Conservation (phyloP, 495 filamentous ascomycete species). For the Penicillium maclennaniae region DNA sequence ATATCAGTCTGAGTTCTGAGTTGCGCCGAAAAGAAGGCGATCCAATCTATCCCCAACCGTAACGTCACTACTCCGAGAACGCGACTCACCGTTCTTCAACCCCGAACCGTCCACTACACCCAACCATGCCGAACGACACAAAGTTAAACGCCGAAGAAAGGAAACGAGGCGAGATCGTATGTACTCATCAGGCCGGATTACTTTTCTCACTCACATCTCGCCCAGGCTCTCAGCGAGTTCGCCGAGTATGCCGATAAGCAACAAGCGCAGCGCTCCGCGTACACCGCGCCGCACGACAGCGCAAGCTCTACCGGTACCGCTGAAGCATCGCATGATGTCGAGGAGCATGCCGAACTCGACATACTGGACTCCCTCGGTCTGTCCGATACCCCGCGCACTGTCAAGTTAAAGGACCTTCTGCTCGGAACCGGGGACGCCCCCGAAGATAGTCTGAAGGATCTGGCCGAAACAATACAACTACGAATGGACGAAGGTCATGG, state of each 20-base stretch:
- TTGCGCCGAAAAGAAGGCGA: conserved; percentile 24
- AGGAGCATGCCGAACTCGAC: conserved; percentile 87
- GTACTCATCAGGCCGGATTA: conserved; percentile 10
- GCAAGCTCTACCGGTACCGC: conserved; percentile 37
- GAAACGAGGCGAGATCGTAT: conserved; percentile 79
- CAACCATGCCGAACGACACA: conserved; percentile 31
- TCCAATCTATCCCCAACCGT: conserved; percentile 17
- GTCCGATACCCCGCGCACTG: conserved; percentile 64
- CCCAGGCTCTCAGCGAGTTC: conserved; percentile 88
- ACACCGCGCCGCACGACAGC: conserved; percentile 39
- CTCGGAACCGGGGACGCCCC: conserved; percentile 58
- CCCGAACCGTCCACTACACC: background rate
- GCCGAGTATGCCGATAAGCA: conserved; percentile 97
- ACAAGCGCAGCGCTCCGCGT: conserved; percentile 62
- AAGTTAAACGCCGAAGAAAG: conserved; percentile 71
- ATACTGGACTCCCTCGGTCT: conserved; percentile 86
- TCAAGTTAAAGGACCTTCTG: conserved; percentile 72
- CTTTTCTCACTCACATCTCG: conserved; percentile 9
- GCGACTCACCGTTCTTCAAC: conserved; percentile 12
- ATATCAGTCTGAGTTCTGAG: conserved; percentile 41
- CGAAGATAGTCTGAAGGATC: conserved; percentile 55
- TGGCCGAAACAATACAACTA: conserved; percentile 57
- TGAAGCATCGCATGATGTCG: conserved; percentile 37
- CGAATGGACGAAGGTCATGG: conserved; percentile 83
- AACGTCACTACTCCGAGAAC: conserved; percentile 21